These are phyloP conservation scores for Dysphania ambrosioides DNA, from an alignment of 148 eudicot species.

Conservation along the genomic window DNA sequence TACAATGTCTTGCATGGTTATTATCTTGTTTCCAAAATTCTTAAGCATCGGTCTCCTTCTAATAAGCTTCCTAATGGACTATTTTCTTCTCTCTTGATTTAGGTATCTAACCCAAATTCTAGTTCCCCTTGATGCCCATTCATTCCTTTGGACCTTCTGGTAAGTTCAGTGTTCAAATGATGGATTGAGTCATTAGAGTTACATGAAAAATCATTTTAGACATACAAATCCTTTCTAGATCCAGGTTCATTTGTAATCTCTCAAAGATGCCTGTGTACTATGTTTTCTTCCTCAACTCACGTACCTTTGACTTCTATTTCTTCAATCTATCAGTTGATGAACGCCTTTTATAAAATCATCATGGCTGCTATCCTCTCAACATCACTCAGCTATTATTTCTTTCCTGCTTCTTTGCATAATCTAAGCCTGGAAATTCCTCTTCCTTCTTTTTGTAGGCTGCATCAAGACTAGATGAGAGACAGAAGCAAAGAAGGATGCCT, in stretches of 20 bases:
- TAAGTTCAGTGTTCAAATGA: conserved; percentile 46
- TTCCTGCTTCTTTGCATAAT: too few relatives aligned
- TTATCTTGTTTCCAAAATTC: conserved; percentile 1
- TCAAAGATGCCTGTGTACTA: neutral
- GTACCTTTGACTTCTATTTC: neutral
- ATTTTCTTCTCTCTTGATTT: conserved; percentile 54
- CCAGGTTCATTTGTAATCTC: conserved; percentile 3
- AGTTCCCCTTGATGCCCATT: conserved; percentile 51
- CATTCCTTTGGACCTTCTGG: conserved; percentile 44
- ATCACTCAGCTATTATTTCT: conserved; percentile 21
- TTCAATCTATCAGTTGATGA: conserved; percentile 6
- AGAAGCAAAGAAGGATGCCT: conserved; percentile 48
- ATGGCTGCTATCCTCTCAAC: conserved; percentile 4
- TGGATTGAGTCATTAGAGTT: conserved; percentile 15
- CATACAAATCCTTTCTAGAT: neutral
- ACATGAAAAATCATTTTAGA: neutral
- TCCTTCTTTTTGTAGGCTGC: conserved; percentile 77
- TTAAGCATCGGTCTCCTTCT: conserved; percentile 15
- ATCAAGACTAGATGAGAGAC: conserved; percentile 81
- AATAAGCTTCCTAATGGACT: conserved; percentile 49
- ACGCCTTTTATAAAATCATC: conserved; percentile 10
- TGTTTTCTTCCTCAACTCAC: neutral
- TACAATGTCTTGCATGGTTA: neutral
- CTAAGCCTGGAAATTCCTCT: too few relatives aligned
- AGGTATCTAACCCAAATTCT: conserved; percentile 70